phyloP scores from a whole-genome alignment of 148 eudicot species.

The Diospyros kaki region DNA sequence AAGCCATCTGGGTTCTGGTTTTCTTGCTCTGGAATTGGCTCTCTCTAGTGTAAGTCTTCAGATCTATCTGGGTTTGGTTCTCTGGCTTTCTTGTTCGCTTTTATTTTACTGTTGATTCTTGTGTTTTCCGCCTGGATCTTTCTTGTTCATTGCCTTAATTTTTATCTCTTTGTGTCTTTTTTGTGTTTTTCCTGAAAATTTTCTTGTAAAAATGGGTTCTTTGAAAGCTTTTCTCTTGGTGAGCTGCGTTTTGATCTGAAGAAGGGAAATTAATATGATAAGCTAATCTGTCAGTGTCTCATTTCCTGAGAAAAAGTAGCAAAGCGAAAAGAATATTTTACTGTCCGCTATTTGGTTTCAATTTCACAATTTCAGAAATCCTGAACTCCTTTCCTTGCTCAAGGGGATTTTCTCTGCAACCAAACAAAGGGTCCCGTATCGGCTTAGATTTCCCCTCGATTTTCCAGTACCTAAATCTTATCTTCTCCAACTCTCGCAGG shows the following conservation, averaged over 20 bases:
- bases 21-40: neutral
- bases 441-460: neutral
- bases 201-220: neutral
- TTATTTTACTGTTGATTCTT: neutral
- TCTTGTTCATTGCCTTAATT: neutral
- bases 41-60: constrained; percentile 11
- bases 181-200: neutral
- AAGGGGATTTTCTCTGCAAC: neutral
- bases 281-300: neutral
- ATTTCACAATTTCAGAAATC: neutral
- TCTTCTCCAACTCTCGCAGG: constrained; percentile 24
- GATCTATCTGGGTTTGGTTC: neutral
- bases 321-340: neutral
- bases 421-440: neutral
- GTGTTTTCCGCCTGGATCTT: neutral
- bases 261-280: neutral
- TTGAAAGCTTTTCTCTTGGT: neutral
- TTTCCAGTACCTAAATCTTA: neutral
- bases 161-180: neutral
- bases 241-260: neutral
- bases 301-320: constrained; percentile 2
- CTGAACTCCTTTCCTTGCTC: neutral
- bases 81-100: neutral
- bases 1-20: neutral
- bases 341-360: neutral